A percentile compares a stretch with the other conserved stretches of the same genome.
These are phyloP conservation scores for Linum lewisii DNA, from an alignment of 345 rosid genomes.

Conservation along the genomic window DNA sequence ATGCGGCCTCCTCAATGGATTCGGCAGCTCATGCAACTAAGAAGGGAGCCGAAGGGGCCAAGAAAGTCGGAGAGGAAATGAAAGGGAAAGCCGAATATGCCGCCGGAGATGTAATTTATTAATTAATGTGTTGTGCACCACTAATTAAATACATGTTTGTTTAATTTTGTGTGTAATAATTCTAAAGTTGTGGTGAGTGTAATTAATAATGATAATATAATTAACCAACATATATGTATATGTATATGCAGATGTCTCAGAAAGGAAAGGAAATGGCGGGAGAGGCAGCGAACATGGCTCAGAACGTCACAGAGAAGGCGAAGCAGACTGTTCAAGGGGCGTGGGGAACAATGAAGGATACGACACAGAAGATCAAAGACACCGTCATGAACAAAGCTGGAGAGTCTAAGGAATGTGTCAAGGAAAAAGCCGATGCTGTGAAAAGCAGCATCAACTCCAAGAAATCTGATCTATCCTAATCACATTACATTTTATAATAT, in stretches of 20 bases:
- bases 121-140: neutral
- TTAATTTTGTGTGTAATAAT: too few species aligned
- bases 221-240: too few species aligned
- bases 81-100: constrained; percentile 13
- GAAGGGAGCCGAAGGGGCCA: constrained; percentile 7
- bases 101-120: constrained; percentile 16
- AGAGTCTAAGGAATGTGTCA: neutral
- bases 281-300: constrained; percentile 10
- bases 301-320: constrained; percentile 18
- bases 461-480: neutral
- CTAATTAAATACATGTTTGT: neutral
- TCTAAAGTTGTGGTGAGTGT: too few species aligned
- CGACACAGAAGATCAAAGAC: constrained; percentile 25
- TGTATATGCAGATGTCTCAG: constrained; percentile 15
- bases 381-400: constrained; percentile 16
- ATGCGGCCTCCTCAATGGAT: constrained; percentile 1
- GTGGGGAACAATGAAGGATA: constrained; percentile 31
- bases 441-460: constrained; percentile 1
- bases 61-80: constrained; percentile 11
- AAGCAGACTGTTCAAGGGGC: constrained; percentile 32
- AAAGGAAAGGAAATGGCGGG: constrained; percentile 17
- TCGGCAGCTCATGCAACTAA: constrained; percentile 9
- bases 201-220: neutral
- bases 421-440: constrained; percentile 1
- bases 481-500: too few species aligned